Evolutionary conservation across 2,329 filamentous ascomycete species (phyloP).

Genomic region (Ceratocystis huliohia): DNA sequence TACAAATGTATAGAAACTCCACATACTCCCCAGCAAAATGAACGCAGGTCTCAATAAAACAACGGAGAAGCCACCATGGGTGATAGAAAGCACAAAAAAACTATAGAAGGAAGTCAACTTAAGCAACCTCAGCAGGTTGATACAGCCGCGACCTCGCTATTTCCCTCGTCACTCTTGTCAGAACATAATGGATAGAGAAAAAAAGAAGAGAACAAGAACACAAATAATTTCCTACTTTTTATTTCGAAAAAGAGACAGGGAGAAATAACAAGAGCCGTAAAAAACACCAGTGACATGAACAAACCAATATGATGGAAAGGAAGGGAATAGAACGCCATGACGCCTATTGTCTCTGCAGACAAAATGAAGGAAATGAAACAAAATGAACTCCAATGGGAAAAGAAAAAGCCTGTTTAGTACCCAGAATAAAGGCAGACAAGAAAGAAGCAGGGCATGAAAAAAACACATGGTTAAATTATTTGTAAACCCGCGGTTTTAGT

Average conservation of each 20-base stretch:
- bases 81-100: no score
- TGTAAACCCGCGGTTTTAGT: not conserved
- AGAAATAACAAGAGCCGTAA: constrained; percentile 1
- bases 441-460: constrained; percentile 6
- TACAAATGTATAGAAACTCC: no score
- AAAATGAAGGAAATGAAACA: not conserved
- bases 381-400: not conserved
- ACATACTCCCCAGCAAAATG: no score
- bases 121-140: no score
- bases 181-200: not conserved
- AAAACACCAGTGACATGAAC: not conserved
- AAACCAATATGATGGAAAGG: not conserved
- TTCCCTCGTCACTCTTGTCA: no score
- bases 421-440: not conserved
- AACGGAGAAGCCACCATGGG: no score
- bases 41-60: no score
- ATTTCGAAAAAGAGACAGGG: not conserved
- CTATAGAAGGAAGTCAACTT: no score
- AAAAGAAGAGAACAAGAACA: not conserved
- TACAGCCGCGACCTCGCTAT: no score
- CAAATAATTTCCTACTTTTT: constrained; percentile 2
- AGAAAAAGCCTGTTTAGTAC: constrained; percentile 8
- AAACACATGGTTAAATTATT: not conserved
- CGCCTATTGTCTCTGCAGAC: constrained; percentile 6
- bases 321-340: constrained; percentile 5